These are phyloP conservation scores for Amylostereum areolatum DNA, from an alignment of 1,284 basidiomycete genomes.

Conservation along the genomic window DNA sequence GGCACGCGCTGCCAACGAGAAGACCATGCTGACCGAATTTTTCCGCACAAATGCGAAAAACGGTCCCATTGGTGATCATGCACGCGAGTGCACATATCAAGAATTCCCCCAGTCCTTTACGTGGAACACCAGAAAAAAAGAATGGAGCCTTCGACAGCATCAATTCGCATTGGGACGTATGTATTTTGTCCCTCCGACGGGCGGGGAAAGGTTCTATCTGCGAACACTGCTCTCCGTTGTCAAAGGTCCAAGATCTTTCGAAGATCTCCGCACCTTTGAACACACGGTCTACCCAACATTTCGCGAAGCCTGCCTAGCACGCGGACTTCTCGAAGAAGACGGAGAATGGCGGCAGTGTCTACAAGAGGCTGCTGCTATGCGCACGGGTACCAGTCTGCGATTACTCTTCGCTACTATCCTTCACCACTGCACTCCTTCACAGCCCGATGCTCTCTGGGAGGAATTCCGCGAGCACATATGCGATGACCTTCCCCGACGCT, in stretches of 20 bases:
- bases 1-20: too few relatives aligned
- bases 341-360: constrained; percentile 36
- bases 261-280: constrained; percentile 21
- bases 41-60: too few relatives aligned
- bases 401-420: constrained; percentile 36
- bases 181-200: constrained; percentile 20
- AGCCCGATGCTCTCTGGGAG: constrained; percentile 31
- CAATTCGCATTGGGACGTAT: constrained; percentile 25
- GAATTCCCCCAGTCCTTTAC: constrained; percentile 19
- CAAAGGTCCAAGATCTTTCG: constrained; percentile 24
- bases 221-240: constrained; percentile 26
- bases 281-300: constrained; percentile 14
- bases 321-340: constrained; percentile 39
- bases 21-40: too few relatives aligned
- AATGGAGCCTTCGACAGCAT: constrained; percentile 11
- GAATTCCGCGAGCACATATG: constrained; percentile 29
- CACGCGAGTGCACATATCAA: constrained; percentile 13
- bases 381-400: constrained; percentile 30
- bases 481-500: constrained; percentile 27
- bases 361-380: constrained; percentile 33
- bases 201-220: constrained; percentile 29
- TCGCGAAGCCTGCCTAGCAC: constrained; percentile 30
- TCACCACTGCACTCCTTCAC: constrained; percentile 22
- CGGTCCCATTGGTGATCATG: too few relatives aligned
- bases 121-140: constrained; percentile 9